Percentiles rank a stretch among this genome's conserved stretches.
These are phyloP conservation scores for Pelargonium australe DNA, from an alignment of 441 rosid species.

Conservation along the genomic window DNA sequence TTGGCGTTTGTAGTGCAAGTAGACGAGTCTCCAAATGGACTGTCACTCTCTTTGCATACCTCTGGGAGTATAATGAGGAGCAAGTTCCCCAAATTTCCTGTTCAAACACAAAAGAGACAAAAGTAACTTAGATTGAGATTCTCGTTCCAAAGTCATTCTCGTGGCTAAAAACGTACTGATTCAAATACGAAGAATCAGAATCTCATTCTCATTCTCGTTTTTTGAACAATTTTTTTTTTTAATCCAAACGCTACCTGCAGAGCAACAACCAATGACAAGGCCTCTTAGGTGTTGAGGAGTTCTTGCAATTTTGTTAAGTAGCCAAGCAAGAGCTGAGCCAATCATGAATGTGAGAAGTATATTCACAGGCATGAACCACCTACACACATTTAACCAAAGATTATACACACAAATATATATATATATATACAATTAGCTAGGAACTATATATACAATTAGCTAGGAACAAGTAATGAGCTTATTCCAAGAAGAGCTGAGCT, in stretches of 20 bases:
- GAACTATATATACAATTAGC: too few relatives aligned
- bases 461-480: too few relatives aligned
- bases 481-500: slow-evolving; percentile 1
- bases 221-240: too few relatives aligned
- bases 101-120: neutral
- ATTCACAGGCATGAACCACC: slow-evolving; percentile 47
- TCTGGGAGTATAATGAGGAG: slow-evolving; percentile 36
- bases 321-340: slow-evolving; percentile 36
- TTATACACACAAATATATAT: neutral
- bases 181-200: neutral
- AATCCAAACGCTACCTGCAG: slow-evolving; percentile 23
- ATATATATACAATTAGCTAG: too few relatives aligned
- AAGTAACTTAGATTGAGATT: too few relatives aligned
- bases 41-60: slow-evolving; percentile 27
- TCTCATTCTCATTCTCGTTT: too few relatives aligned
- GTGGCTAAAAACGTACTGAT: too few relatives aligned
- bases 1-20: slow-evolving; percentile 23
- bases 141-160: too few relatives aligned
- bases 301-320: slow-evolving; percentile 28
- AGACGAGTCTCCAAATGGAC: slow-evolving; percentile 38
- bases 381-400: neutral
- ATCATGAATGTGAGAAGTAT: slow-evolving; percentile 28
- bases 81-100: slow-evolving; percentile 38
- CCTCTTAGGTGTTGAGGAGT: slow-evolving; percentile 34
- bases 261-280: slow-evolving; percentile 34